Percentiles rank a stretch among this genome's conserved stretches.
Evolutionary conservation across 352 stramenopile genomes (phyloP).

Genomic region (Elongisporangium anandrum): DNA sequence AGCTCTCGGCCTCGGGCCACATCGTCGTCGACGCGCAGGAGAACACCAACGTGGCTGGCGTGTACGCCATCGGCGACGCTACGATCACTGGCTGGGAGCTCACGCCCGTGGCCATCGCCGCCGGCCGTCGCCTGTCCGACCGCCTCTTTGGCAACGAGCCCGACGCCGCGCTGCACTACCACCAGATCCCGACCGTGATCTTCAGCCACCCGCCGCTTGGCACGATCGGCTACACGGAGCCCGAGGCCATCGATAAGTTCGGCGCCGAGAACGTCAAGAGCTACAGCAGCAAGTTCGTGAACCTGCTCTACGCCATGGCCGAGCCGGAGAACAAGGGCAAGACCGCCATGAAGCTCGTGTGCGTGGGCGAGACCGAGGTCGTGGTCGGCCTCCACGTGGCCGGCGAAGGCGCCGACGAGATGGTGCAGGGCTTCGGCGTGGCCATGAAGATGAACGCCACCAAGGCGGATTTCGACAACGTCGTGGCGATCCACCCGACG

Average conservation of each 20-base stretch:
- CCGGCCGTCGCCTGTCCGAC: conserved; percentile 86
- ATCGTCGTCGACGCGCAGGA: conserved; percentile 92
- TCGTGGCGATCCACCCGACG: conserved; percentile 96
- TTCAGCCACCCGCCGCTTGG: conserved; percentile 97
- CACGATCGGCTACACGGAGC: conserved; percentile 93
- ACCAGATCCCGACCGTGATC: conserved; percentile 95
- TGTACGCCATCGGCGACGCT: conserved; percentile 93
- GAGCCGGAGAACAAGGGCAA: conserved; percentile 90
- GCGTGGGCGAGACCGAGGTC: conserved; percentile 73
- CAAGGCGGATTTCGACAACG: conserved; percentile 95
- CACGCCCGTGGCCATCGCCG: conserved; percentile 88
- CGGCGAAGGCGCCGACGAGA: conserved; percentile 93
- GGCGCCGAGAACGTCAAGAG: conserved; percentile 93
- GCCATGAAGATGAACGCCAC: conserved; percentile 97
- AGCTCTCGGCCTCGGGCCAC: conserved; percentile 66
- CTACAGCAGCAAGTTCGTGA: conserved; percentile 95
- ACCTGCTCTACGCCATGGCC: conserved; percentile 92
- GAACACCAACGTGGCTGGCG: conserved; percentile 79
- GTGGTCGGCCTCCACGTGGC: conserved; percentile 96
- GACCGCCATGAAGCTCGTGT: conserved; percentile 93
- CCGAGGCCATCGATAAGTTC: conserved; percentile 89
- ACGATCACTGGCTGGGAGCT: conserved; percentile 86
- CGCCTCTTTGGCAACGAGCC: conserved; percentile 87
- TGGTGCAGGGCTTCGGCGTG: conserved; percentile 97
- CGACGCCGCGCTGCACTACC: conserved; percentile 83